Conservation (phyloP, 495 filamentous ascomycete genomes). For the Penicillium steckii region DNA sequence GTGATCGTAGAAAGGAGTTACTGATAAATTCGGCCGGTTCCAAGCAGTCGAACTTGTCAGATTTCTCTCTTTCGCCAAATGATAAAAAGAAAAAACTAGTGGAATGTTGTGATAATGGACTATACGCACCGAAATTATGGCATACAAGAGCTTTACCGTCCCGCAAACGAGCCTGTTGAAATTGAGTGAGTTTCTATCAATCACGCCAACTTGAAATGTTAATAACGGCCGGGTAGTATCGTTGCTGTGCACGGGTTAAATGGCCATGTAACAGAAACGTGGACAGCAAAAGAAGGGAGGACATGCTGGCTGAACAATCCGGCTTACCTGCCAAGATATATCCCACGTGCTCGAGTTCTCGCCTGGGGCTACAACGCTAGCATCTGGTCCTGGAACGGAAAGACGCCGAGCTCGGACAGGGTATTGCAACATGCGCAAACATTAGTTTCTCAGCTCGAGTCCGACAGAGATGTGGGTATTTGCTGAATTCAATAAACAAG, state of each 20-base stretch:
- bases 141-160: conserved; percentile 8
- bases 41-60: not conserved
- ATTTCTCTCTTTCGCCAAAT: no score
- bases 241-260: conserved; percentile 45
- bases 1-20: not conserved
- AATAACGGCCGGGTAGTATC: conserved; percentile 23
- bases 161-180: not conserved
- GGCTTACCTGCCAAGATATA: conserved; percentile 25
- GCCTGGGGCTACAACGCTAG: conserved; percentile 30
- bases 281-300: conserved; percentile 19
- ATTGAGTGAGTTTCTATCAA: not conserved
- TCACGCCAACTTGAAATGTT: not conserved
- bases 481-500: not conserved
- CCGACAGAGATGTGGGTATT: conserved; percentile 8
- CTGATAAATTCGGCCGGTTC: not conserved
- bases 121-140: not conserved
- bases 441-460: conserved; percentile 23
- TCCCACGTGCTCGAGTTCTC: conserved; percentile 23
- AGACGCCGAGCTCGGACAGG: conserved; percentile 5
- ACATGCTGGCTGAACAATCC: conserved; percentile 27
- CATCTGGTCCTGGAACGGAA: conserved; percentile 18
- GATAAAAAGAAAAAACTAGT: no score
- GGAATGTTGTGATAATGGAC: no score
- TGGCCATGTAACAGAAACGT: conserved; percentile 30
- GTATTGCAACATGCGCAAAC: conserved; percentile 34